Evolutionary conservation across 2,329 filamentous ascomycete genomes (phyloP).

Genomic region (Nannizziopsis barbatae): DNA sequence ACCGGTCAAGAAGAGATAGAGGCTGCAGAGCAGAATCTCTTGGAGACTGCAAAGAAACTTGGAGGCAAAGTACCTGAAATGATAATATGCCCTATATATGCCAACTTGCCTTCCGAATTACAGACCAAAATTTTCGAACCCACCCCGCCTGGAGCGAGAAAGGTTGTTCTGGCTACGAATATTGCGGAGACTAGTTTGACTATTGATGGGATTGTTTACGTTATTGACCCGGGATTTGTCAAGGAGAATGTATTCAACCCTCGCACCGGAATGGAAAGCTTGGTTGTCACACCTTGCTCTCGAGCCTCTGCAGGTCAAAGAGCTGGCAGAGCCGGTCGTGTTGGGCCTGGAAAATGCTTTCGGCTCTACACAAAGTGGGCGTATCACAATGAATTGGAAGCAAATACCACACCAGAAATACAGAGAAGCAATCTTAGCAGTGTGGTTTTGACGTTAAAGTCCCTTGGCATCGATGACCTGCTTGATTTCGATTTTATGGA

Average conservation of each 20-base stretch:
- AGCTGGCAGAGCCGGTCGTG: conserved; percentile 82
- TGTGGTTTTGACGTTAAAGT: conserved; percentile 76
- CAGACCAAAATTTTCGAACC: conserved; percentile 93
- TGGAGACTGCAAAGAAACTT: conserved; percentile 76
- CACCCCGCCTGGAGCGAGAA: conserved; percentile 71
- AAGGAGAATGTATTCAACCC: conserved; percentile 94
- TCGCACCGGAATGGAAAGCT: conserved; percentile 78
- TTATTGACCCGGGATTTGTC: conserved; percentile 88
- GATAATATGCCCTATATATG: conserved; percentile 86
- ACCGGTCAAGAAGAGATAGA: conserved; percentile 97
- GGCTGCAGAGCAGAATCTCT: conserved; percentile 68
- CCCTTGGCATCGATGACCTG: conserved; percentile 81
- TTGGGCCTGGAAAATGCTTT: conserved; percentile 86
- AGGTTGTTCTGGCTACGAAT: conserved; percentile 89
- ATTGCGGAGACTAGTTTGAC: conserved; percentile 94
- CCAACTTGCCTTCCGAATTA: conserved; percentile 78
- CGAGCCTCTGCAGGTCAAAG: conserved; percentile 87
- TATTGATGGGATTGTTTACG: conserved; percentile 90
- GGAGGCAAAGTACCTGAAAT: conserved; percentile 76
- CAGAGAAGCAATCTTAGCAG: conserved; percentile 78
- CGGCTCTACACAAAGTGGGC: conserved; percentile 86
- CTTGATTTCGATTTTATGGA: conserved; percentile 96
- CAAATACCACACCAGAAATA: conserved; percentile 85
- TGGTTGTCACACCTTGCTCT: conserved; percentile 84
- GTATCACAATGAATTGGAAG: conserved; percentile 89